Evolutionary conservation across 2,329 filamentous ascomycete species (phyloP), one percentile per base, ranked within the genome.

Genomic region (Chlorencoelia australis): DNA sequence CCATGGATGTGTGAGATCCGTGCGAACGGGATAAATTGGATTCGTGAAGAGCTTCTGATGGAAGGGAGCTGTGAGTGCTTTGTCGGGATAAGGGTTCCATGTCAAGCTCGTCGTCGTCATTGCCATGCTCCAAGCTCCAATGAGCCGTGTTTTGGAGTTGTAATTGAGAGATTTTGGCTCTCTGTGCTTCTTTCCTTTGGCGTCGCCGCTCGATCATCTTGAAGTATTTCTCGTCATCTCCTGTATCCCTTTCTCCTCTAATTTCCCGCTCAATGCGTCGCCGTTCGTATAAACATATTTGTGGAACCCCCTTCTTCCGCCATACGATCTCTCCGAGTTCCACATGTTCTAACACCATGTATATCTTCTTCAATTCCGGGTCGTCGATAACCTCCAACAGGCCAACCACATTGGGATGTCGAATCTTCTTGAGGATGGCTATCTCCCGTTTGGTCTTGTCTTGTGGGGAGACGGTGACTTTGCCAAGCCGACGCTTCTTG

Each of bases 301-400:
- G 82, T 38, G 80, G 82, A 5, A 87, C 68, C 5, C 86, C 89
- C 61, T 88, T 86, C 57, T 82, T 89, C 37, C 91, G 77, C 91
- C 91, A 98, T 31, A 86, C 73, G 39, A 98, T 85, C 62, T 98
- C 91, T 34, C 91, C 89, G 26, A 89, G 73, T 57, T 95, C 86
- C 39, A 95, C 88, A 59, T 89, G 89, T 59, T 98, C 91, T 28
- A 98, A 71, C 14, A 96, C 85, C 64, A 98, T 89, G 63, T 98
- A 98, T 44, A 98, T 94, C 64, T 98, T 98, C 64, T 93, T 91
- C 40, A 87, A 76, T 52, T 87, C 85, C 2, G 89, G 89, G 57
- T 98, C 91, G 57, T 98, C 91, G 52, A 98, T 96, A 53, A 98
- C 88, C 63, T 98, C 91, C 45, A 96, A 73, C 25, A 98, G 68